These are phyloP conservation scores for Phytophthora hibernalis DNA, from an alignment of 352 stramenopile species.

Conservation along the genomic window DNA sequence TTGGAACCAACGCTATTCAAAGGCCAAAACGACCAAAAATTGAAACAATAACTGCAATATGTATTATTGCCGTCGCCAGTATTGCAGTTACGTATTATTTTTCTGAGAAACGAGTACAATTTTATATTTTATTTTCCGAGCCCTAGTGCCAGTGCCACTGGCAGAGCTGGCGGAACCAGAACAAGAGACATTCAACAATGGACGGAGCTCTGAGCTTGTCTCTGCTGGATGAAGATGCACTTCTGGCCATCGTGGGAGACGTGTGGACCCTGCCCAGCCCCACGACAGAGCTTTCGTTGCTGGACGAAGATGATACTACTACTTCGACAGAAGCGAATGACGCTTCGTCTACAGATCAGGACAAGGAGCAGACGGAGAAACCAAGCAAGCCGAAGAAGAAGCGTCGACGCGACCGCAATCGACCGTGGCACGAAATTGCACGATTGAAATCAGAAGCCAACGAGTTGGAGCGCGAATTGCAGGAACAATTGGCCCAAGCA, in stretches of 20 bases:
- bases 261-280: not conserved
- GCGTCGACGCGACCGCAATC: conserved; percentile 11
- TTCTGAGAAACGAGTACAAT: no score
- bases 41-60: no score
- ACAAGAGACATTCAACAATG: not conserved
- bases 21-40: no score
- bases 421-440: conserved; percentile 16
- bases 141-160: no score
- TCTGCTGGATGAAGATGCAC: not conserved
- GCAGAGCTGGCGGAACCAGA: no score
- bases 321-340: not conserved
- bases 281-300: not conserved
- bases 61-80: no score
- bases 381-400: not conserved
- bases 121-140: no score
- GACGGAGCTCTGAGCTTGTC: not conserved
- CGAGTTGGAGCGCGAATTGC: conserved; percentile 4
- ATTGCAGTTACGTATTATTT: no score
- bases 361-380: not conserved
- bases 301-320: not conserved
- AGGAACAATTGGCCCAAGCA: not conserved
- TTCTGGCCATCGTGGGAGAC: not conserved
- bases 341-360: not conserved
- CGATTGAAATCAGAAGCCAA: conserved; percentile 5
- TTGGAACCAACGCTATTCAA: no score